A percentile compares a stretch with the other conserved stretches of the same genome.
Conservation (phyloP, 2,329 filamentous ascomycete genomes). For the Cryoendolithus antarcticus region DNA sequence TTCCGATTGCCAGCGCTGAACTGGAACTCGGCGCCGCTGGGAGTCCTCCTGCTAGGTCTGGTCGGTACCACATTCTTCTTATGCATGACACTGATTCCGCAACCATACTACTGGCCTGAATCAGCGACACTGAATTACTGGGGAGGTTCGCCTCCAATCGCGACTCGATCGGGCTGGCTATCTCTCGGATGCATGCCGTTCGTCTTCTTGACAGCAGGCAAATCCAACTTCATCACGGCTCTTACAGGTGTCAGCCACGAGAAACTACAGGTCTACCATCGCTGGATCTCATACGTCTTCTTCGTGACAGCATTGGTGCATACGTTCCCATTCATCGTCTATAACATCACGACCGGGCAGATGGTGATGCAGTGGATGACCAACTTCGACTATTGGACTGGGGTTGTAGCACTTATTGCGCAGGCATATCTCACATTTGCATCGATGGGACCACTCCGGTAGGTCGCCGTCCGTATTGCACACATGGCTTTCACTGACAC, state of each 20-base stretch:
- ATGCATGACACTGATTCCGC: conserved; percentile 26
- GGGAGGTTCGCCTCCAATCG: conserved; percentile 41
- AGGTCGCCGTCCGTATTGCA: conserved; percentile 5
- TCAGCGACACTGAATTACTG: conserved; percentile 16
- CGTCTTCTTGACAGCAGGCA: conserved; percentile 29
- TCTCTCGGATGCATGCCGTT: conserved; percentile 41
- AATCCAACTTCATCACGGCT: conserved; percentile 43
- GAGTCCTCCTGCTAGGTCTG: conserved; percentile 29
- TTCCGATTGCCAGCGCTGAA: conserved; percentile 23
- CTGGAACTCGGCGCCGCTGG: conserved; percentile 35
- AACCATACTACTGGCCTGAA: conserved; percentile 46
- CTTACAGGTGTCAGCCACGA: conserved; percentile 46
- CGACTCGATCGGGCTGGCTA: conserved; percentile 42
- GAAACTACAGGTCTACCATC: conserved; percentile 44
- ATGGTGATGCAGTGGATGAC: conserved; percentile 36
- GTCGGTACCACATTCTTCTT: conserved; percentile 37
- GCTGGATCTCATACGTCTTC: conserved; percentile 44
- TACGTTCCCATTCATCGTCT: conserved; percentile 48
- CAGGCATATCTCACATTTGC: conserved; percentile 45
- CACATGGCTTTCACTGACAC: not conserved
- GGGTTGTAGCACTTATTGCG: conserved; percentile 40
- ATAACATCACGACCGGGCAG: conserved; percentile 35
- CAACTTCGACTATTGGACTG: conserved; percentile 42
- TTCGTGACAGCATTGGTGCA: conserved; percentile 45
- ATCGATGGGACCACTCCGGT: conserved; percentile 41